These are phyloP conservation scores for Clitopilus passeckerianus DNA, from an alignment of 768 basidiomycete species.

Conservation along the genomic window DNA sequence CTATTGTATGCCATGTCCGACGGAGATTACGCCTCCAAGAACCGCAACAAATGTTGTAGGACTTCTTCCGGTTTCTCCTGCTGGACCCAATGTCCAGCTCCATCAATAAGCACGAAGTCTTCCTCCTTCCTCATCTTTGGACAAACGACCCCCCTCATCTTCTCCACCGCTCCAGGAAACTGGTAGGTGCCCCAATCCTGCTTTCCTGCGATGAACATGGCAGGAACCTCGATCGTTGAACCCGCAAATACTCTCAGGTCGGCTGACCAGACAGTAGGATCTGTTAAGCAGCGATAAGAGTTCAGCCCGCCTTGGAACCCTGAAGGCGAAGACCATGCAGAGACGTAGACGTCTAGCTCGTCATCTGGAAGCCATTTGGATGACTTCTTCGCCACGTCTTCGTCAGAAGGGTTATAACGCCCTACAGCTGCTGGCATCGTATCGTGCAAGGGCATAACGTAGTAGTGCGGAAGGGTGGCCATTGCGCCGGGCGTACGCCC, in stretches of 20 bases:
- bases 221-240: slow-evolving; percentile 43
- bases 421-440: slow-evolving; percentile 48
- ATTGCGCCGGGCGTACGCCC: slow-evolving; percentile 26
- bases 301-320: slow-evolving; percentile 67
- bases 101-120: slow-evolving; percentile 46
- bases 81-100: slow-evolving; percentile 63
- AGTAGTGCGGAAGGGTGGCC: slow-evolving; percentile 48
- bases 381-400: slow-evolving; percentile 17
- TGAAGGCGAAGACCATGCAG: slow-evolving; percentile 38
- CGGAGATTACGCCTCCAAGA: slow-evolving; percentile 22
- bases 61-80: slow-evolving; percentile 47
- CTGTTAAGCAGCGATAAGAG: slow-evolving; percentile 41
- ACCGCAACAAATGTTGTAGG: slow-evolving; percentile 31
- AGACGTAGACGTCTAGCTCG: slow-evolving; percentile 43
- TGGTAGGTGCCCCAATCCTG: slow-evolving; percentile 64
- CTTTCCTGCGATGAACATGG: slow-evolving; percentile 51
- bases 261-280: slow-evolving; percentile 22
- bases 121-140: slow-evolving; percentile 32
- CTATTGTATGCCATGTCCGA: background rate
- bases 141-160: slow-evolving; percentile 24
- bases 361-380: slow-evolving; percentile 42
- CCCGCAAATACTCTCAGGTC: slow-evolving; percentile 42
- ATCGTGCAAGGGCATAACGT: slow-evolving; percentile 51
- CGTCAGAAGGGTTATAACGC: slow-evolving; percentile 25
- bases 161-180: slow-evolving; percentile 38